Evolutionary conservation across 176 grass and related monocot genomes (phyloP).

Genomic region (sorghum (Sorghum bicolor)): DNA sequence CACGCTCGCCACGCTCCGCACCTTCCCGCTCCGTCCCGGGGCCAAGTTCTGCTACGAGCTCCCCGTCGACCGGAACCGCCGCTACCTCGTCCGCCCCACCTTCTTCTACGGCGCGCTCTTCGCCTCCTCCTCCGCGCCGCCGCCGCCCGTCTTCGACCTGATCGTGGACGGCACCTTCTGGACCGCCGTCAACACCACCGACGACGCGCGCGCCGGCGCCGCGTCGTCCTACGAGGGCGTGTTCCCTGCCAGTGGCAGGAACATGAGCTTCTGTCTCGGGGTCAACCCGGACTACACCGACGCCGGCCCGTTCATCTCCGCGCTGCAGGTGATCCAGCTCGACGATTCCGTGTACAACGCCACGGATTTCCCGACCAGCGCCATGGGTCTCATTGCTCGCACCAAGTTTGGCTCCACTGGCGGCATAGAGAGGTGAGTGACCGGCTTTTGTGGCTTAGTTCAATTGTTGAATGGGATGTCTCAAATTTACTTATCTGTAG

Average conservation of each 20-base stretch:
- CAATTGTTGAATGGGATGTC: background rate
- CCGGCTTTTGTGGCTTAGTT: background rate
- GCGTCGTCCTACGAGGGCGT: slow-evolving; percentile 88
- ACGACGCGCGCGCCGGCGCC: slow-evolving; percentile 49
- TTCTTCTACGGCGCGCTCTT: slow-evolving; percentile 61
- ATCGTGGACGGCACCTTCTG: slow-evolving; percentile 86
- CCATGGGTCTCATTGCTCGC: slow-evolving; percentile 84
- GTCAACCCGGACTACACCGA: slow-evolving; percentile 63
- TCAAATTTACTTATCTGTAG: background rate
- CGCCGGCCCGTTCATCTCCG: slow-evolving; percentile 69
- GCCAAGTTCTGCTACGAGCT: slow-evolving; percentile 80
- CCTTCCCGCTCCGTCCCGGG: slow-evolving; percentile 41
- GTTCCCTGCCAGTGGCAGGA: slow-evolving; percentile 57
- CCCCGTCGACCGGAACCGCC: slow-evolving; percentile 39
- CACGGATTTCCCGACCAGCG: slow-evolving; percentile 54
- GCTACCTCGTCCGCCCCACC: slow-evolving; percentile 84
- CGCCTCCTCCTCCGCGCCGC: background rate
- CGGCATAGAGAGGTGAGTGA: slow-evolving; percentile 53
- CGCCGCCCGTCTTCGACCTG: slow-evolving; percentile 72
- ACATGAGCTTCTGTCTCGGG: slow-evolving; percentile 64
- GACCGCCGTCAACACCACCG: slow-evolving; percentile 76
- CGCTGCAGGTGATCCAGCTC: slow-evolving; percentile 78
- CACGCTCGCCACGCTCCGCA: slow-evolving; percentile 65
- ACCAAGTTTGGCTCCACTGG: slow-evolving; percentile 76
- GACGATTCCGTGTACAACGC: slow-evolving; percentile 81